phyloP scores from a whole-genome alignment of 164 flowering plant species.

The Nymphaea thermarum region DNA sequence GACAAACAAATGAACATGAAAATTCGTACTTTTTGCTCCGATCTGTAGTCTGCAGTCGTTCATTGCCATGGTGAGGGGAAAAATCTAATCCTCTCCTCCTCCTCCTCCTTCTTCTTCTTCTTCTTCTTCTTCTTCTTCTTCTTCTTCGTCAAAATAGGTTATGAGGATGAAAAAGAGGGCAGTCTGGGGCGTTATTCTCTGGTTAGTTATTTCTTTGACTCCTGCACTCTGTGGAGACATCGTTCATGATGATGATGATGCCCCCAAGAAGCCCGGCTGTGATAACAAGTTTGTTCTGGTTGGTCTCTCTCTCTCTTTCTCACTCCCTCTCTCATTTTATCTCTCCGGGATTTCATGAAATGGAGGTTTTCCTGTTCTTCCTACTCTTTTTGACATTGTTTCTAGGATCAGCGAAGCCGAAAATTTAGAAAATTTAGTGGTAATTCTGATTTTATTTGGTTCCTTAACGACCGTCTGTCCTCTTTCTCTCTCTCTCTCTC shows the following conservation, averaged over 20 bases:
- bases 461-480: neutral
- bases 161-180: neutral
- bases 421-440: neutral
- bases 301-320: conserved; percentile 4
- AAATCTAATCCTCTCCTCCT: neutral
- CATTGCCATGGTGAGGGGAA: neutral
- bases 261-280: conserved; percentile 92
- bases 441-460: neutral
- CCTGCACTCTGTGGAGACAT: conserved; percentile 56
- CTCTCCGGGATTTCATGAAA: neutral
- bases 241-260: conserved; percentile 57
- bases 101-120: neutral
- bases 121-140: neutral
- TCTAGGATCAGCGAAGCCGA: neutral
- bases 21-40: neutral
- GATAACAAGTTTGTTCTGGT: conserved; percentile 85
- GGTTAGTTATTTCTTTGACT: neutral
- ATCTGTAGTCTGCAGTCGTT: neutral
- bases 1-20: too few species aligned
- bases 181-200: neutral
- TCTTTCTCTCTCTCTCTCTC: too few species aligned
- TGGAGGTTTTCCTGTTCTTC: neutral
- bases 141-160: neutral
- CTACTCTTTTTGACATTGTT: conserved; percentile 2
- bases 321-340: neutral